These are phyloP conservation scores for Moesziomyces sp. DNA, from an alignment of 1,284 basidiomycete species.

Conservation along the genomic window DNA sequence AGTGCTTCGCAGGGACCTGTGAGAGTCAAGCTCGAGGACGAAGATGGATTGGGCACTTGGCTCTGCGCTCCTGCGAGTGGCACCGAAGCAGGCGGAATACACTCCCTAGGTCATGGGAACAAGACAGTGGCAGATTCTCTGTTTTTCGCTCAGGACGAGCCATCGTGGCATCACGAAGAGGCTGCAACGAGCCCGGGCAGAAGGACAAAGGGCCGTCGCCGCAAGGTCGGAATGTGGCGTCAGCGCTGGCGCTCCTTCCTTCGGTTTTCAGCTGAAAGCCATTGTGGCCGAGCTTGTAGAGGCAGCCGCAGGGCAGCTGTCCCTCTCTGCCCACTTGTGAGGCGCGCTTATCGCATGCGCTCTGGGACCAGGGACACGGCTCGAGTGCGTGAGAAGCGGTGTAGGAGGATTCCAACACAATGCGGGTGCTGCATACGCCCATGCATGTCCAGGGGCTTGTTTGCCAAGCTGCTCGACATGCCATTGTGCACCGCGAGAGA, in stretches of 20 bases:
- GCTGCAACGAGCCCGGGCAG: no score
- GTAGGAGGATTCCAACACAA: not conserved
- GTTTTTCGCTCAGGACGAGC: no score
- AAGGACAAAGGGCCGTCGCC: no score
- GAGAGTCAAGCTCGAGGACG: constrained; percentile 7
- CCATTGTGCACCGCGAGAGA: not conserved
- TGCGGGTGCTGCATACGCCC: constrained; percentile 1
- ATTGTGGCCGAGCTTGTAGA: no score
- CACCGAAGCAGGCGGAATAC: not conserved
- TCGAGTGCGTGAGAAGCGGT: not conserved
- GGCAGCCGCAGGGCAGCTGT: no score
- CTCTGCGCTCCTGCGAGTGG: not conserved
- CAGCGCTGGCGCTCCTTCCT: no score
- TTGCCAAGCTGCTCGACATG: constrained; percentile 4
- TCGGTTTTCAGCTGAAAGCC: no score
- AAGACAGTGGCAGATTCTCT: no score
- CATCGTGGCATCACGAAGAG: no score
- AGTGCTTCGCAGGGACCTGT: not conserved
- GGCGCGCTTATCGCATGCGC: no score
- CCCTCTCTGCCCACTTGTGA: no score
- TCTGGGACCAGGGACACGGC: not conserved
- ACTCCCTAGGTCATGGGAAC: not conserved
- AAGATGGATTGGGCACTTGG: not conserved
- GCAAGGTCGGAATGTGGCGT: no score
- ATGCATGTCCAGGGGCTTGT: constrained; percentile 1